Conservation (phyloP, 2,329 filamentous ascomycete genomes). For the Curvularia eragrostidis region DNA sequence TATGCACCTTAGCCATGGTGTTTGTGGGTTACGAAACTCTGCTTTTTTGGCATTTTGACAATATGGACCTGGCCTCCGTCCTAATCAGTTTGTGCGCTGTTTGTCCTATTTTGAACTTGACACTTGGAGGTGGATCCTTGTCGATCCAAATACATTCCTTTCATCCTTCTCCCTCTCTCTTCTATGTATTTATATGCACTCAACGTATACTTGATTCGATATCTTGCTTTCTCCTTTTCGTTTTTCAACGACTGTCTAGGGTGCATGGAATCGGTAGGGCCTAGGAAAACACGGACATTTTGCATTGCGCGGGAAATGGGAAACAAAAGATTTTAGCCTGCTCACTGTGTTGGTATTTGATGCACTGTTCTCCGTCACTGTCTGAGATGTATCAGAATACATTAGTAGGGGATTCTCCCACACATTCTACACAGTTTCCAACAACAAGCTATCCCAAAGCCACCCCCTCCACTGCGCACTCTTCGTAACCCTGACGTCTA, state of each 20-base stretch:
- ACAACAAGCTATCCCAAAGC: conserved; percentile 53
- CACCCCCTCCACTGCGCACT: conserved; percentile 51
- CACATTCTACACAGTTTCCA: conserved; percentile 42
- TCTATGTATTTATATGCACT: conserved; percentile 19
- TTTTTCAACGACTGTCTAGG: conserved; percentile 12
- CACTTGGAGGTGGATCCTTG: conserved; percentile 12
- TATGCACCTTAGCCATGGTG: conserved; percentile 13
- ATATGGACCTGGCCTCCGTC: conserved; percentile 11
- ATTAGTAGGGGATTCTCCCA: background rate
- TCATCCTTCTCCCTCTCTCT: conserved; percentile 8
- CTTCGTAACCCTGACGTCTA: conserved; percentile 49
- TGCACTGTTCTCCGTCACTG: background rate
- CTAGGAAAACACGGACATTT: conserved; percentile 2
- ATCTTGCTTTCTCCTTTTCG: conserved; percentile 2
- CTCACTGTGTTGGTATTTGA: background rate
- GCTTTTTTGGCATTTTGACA: background rate
- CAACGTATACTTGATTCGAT: conserved; percentile 5
- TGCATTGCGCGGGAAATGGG: conserved; percentile 10
- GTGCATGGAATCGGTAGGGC: conserved; percentile 15
- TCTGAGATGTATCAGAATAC: background rate
- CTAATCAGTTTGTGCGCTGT: conserved; percentile 4
- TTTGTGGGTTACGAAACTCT: conserved; percentile 13
- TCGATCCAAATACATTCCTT: conserved; percentile 13
- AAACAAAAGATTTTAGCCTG: background rate
- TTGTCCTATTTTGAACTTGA: conserved; percentile 1